phyloP scores from a whole-genome alignment of 2,329 filamentous ascomycete species.

The Verticillium zaregamsianum region DNA sequence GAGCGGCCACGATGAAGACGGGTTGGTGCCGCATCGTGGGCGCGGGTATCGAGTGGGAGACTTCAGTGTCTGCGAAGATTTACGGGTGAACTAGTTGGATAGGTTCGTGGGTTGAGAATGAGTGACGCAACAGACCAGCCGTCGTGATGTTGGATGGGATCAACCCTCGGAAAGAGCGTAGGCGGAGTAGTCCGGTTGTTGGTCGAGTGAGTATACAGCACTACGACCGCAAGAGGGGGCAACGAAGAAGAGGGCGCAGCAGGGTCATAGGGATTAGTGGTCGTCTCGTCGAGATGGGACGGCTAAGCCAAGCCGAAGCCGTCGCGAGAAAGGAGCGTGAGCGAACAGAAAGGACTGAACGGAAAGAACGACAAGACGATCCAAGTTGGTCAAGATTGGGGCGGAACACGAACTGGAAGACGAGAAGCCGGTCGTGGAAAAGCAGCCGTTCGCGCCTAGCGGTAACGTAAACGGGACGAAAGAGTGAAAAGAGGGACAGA shows the following conservation, averaged over 20 bases:
- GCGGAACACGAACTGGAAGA: slow-evolving; percentile 3
- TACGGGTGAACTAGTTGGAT: background rate
- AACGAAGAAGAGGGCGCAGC: background rate
- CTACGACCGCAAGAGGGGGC: background rate
- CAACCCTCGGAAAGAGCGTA: slow-evolving; percentile 16
- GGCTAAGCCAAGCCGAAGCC: slow-evolving; percentile 5
- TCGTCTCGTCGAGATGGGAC: slow-evolving; percentile 7
- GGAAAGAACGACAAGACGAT: slow-evolving; percentile 2
- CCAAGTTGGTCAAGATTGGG: background rate
- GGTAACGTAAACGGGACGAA: background rate
- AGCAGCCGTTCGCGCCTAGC: slow-evolving; percentile 1
- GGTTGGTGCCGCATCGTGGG: slow-evolving; percentile 15
- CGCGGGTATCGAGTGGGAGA: slow-evolving; percentile 2
- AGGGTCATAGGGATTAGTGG: background rate
- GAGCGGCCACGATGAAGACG: slow-evolving; percentile 13
- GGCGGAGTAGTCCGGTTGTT: background rate
- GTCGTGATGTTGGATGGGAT: slow-evolving; percentile 19
- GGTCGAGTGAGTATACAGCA: background rate
- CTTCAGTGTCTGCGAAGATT: background rate
- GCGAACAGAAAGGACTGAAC: slow-evolving; percentile 6
- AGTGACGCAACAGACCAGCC: slow-evolving; percentile 21
- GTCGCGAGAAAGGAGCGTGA: slow-evolving; percentile 3
- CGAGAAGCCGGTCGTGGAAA: slow-evolving; percentile 6
- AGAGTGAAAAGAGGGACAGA: background rate
- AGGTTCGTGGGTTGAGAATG: slow-evolving; percentile 4